Evolutionary conservation across 441 rosid species (phyloP), one percentile per base, ranked within the genome.

Genomic region (Aleurites moluccanus): DNA sequence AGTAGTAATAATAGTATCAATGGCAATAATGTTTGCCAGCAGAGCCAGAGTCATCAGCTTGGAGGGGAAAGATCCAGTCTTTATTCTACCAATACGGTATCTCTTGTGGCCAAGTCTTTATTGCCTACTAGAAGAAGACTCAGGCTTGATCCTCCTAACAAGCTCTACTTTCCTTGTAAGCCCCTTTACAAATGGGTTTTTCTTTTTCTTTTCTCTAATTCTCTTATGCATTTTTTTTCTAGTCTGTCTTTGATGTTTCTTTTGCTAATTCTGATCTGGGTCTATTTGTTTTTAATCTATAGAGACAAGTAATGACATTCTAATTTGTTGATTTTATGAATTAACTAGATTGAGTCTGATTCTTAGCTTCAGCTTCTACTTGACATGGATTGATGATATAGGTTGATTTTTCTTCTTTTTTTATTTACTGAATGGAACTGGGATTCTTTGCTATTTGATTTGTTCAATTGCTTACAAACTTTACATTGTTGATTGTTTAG

Each of bases 111-210:
- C 42, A 90, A 82, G 84, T 87, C 92, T 30, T 73, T 90, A 72
- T 77, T 90, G 83, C 95, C 95, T 20, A 81, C 92, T 33, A 75
- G 91, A 66, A 85, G 91, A 64, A 80, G 86, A 56, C 91, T 90
- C 79, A 84, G 83, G 73, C 94, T 90, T 75, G 89, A 90, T 83
- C 95, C 95, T 83, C 65, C 92, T 69, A 85, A 67, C 82, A 87
- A 87, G 81, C 89, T 90, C 82, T 88, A 76, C 79, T 90, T 90
- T 72, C 91, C 89, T 64, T 85, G 94, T 90, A 79, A 74, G 86
- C 27, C n/a, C 57, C 16, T 69, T 15, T 27, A 28, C 33, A 2
- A 27, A 2, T 38, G 15, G 7, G 20, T 18, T 50, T 27, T 27
- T 11, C 8, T 20, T 30, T 1, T 10, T 52, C 35, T 33, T 14